Percentiles rank a stretch among this genome's conserved stretches.
Evolutionary conservation across 257 asterid genomes (phyloP).

Genomic region (Nyctanthes arbortristis): DNA sequence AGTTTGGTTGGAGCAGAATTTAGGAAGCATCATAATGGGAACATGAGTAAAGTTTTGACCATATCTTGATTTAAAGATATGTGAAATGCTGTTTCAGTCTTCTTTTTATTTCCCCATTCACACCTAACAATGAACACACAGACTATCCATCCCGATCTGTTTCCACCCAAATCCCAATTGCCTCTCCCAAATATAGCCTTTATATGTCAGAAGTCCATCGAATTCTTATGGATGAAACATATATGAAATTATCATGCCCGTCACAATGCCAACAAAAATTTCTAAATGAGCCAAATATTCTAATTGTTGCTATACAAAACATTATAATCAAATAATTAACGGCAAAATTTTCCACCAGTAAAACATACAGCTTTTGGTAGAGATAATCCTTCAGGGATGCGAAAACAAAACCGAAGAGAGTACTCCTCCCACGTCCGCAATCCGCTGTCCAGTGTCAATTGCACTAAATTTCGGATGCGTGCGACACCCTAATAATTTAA

Average conservation of each 20-base stretch:
- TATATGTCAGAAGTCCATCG: not conserved
- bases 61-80: constrained; percentile 4
- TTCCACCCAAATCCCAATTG: constrained; percentile 3
- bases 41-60: not conserved
- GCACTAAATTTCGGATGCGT: constrained; percentile 29
- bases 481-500: constrained; percentile 41
- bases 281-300: not conserved
- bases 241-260: not conserved
- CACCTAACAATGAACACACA: not conserved
- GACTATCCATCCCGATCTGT: not conserved
- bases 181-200: not conserved
- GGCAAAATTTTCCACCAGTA: not conserved
- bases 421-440: constrained; percentile 60
- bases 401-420: constrained; percentile 42
- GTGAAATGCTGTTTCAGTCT: not conserved
- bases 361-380: constrained; percentile 41
- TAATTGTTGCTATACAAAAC: too few species aligned
- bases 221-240: not conserved
- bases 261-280: not conserved
- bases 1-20: not conserved
- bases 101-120: not conserved
- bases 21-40: not conserved
- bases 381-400: constrained; percentile 48
- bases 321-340: not conserved
- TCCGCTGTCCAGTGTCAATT: constrained; percentile 36